Evolutionary conservation across 129 eudicot species (phyloP).

Genomic region (Lonicera japonica): DNA sequence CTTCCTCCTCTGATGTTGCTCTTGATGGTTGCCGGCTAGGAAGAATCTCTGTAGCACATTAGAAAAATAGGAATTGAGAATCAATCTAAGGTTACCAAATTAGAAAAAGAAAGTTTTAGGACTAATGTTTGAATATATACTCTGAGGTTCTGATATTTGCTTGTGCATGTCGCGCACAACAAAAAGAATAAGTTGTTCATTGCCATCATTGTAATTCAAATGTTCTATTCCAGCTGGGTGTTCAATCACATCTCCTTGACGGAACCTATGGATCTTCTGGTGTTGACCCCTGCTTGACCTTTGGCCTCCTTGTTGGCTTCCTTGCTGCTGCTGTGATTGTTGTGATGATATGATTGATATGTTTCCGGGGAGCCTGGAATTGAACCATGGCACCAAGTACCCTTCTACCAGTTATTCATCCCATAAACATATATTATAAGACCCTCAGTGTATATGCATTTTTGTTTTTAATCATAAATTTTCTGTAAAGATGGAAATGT

Average conservation of each 20-base stretch:
- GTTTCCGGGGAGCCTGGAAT: constrained; percentile 47
- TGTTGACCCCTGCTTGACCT: constrained; percentile 23
- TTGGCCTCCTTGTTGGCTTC: background rate
- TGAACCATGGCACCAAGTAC: constrained; percentile 16
- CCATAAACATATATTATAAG: background rate
- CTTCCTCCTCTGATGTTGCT: background rate
- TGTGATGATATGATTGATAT: constrained; percentile 25
- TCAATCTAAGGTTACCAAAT: no score
- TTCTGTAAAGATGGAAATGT: no score
- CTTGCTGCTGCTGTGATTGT: background rate
- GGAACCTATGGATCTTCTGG: constrained; percentile 31
- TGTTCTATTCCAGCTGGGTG: constrained; percentile 31
- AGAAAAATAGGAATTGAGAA: background rate
- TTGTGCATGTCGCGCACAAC: constrained; percentile 25
- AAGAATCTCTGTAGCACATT: constrained; percentile 25
- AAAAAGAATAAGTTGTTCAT: constrained; percentile 13
- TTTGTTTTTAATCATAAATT: no score
- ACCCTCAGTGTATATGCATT: no score
- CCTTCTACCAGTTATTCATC: constrained; percentile 28
- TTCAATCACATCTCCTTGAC: constrained; percentile 33
- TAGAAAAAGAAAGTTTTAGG: no score
- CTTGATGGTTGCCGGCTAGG: constrained; percentile 40
- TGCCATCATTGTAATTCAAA: constrained; percentile 37
- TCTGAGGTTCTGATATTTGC: constrained; percentile 20
- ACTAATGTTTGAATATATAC: constrained; percentile 13